A percentile compares a stretch with the other conserved stretches of the same genome.
Evolutionary conservation across 2,329 filamentous ascomycete species (phyloP).

Genomic region (Colletotrichum eleusines): DNA sequence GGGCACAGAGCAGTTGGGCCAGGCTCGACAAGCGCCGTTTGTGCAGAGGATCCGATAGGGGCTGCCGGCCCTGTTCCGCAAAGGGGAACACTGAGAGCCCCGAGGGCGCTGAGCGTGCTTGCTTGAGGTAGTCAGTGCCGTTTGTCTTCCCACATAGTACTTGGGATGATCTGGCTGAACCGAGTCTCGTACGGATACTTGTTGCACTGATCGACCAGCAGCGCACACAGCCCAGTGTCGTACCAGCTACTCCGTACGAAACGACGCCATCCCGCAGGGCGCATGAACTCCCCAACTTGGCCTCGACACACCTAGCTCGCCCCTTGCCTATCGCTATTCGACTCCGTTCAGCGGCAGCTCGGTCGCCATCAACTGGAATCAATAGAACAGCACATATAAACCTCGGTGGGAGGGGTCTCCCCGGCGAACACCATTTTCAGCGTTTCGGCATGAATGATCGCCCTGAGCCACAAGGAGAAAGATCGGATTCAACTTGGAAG

Average conservation of each 20-base stretch:
- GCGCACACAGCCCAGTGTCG: slow-evolving; percentile 23
- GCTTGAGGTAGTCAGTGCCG: neutral
- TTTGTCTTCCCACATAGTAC: slow-evolving; percentile 8
- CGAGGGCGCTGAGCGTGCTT: neutral
- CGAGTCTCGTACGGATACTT: slow-evolving; percentile 40
- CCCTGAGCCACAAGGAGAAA: slow-evolving; percentile 36
- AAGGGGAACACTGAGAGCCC: neutral
- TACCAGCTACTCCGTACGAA: slow-evolving; percentile 42
- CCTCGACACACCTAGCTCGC: neutral
- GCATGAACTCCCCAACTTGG: slow-evolving; percentile 34
- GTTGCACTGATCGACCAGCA: slow-evolving; percentile 33
- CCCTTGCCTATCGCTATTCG: slow-evolving; percentile 15
- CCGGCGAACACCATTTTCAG: slow-evolving; percentile 18
- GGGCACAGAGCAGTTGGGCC: slow-evolving; percentile 26
- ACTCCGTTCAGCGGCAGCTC: slow-evolving; percentile 10
- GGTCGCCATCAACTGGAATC: slow-evolving; percentile 13
- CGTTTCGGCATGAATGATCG: slow-evolving; percentile 38
- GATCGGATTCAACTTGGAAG: slow-evolving; percentile 27
- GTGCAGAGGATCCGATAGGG: slow-evolving; percentile 18
- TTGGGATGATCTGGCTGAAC: slow-evolving; percentile 40
- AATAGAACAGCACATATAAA: slow-evolving; percentile 22
- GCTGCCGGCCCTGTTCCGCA: neutral
- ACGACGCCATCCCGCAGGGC: slow-evolving; percentile 20
- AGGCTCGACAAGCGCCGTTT: slow-evolving; percentile 24
- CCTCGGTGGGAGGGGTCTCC: slow-evolving; percentile 17